Percentiles rank a stretch among this genome's conserved stretches.
phyloP scores from a whole-genome alignment of 2,329 filamentous ascomycete genomes.

The Colletotrichum sansevieriae region DNA sequence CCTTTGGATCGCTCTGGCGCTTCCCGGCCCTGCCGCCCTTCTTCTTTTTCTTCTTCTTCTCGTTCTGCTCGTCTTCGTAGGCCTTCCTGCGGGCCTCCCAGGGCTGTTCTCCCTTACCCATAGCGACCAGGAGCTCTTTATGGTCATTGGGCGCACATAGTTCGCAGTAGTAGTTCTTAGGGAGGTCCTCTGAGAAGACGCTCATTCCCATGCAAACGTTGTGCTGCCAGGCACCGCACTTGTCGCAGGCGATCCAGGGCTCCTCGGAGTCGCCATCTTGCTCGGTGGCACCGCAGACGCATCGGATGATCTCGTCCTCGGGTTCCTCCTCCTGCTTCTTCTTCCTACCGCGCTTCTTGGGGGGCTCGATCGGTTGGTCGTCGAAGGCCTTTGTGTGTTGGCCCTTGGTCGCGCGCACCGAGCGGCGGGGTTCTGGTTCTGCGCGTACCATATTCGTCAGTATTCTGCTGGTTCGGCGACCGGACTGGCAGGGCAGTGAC shows the following conservation, averaged over 20 bases:
- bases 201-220: slow-evolving; percentile 93
- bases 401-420: slow-evolving; percentile 95
- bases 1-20: slow-evolving; percentile 73
- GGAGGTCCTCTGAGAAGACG: slow-evolving; percentile 81
- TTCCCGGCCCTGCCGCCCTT: slow-evolving; percentile 73
- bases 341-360: slow-evolving; percentile 68
- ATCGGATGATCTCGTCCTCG: slow-evolving; percentile 85
- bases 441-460: slow-evolving; percentile 43
- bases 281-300: slow-evolving; percentile 89
- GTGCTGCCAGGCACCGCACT: slow-evolving; percentile 95
- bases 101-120: slow-evolving; percentile 83
- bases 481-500: neutral
- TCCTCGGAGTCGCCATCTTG: slow-evolving; percentile 88
- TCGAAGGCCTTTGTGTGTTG: slow-evolving; percentile 93
- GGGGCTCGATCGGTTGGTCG: slow-evolving; percentile 67
- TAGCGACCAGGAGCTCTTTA: slow-evolving; percentile 81
- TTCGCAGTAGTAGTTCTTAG: slow-evolving; percentile 93
- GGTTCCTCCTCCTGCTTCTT: slow-evolving; percentile 72
- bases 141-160: slow-evolving; percentile 88
- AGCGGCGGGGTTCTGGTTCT: slow-evolving; percentile 86
- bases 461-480: neutral
- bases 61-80: slow-evolving; percentile 72
- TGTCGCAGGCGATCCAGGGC: slow-evolving; percentile 96
- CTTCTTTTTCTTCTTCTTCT: slow-evolving; percentile 66
- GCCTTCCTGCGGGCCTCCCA: slow-evolving; percentile 81